Evolutionary conservation across 495 filamentous ascomycete species (phyloP), one percentile per base, ranked within the genome.

Genomic region (Penicillium longicatenatum): DNA sequence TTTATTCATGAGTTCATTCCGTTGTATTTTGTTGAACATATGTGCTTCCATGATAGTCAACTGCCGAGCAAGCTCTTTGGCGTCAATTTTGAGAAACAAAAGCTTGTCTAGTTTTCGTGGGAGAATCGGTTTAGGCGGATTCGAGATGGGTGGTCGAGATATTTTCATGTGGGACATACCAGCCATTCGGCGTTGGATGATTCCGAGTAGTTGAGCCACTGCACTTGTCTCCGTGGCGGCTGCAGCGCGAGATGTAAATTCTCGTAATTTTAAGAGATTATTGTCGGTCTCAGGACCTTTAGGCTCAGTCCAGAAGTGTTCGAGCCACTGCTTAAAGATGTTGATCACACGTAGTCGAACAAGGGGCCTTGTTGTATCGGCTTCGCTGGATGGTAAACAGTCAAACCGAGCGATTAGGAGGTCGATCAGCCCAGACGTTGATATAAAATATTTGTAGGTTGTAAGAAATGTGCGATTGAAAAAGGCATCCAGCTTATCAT

Each of bases 41-140:
- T 83, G 85, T 2, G 91, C 92, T 68, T 97, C 93, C 57, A 97
- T 92, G 58, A 97, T 92, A 3, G 93, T 97, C 45, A 97, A 75
- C 67, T 97, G 93, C 31, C 93, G 84, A 6, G 92, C 93, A 72
- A 97, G 92, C 67, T 97, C 93, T 1, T 85, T 87, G 12, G 89
- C 84, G 64, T 97, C 93, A 47, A 97, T 92, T 69, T 97, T 92
- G 50, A 96, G 79, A 70, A 97, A 92, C 69, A 95, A 95, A 55
- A 97, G 83, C 69, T 94, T 96, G 81, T 92, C 93, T 87, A 96
- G 90, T 69, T 94, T 95, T 79, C 92, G 94, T 0, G 93, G 93
- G 66, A 95, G 82, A 62, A 96, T 93, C 14, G 93, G 91, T 44
- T 87, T 77, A 9, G 93, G 93, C 7, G 87, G 80, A 31, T 85